Conservation (phyloP, 2,329 filamentous ascomycete genomes). For the Endoconidiophora polonica region DNA sequence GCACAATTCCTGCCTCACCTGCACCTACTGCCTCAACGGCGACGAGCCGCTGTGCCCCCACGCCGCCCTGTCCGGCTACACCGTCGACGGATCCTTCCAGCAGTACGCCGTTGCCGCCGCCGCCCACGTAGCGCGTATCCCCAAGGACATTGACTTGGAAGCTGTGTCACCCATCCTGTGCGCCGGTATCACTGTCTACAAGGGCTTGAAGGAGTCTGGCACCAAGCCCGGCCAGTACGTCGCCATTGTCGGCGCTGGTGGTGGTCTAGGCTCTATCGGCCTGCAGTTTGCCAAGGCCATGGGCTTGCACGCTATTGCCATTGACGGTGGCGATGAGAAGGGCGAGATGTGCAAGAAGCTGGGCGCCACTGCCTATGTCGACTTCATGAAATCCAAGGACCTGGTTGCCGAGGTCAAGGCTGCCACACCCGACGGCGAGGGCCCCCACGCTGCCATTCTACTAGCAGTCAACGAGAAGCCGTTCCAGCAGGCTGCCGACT, state of each 20-base stretch:
- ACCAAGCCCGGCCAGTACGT: slow-evolving; percentile 59
- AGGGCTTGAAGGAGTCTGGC: slow-evolving; percentile 73
- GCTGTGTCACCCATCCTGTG: slow-evolving; percentile 66
- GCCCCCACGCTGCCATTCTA: slow-evolving; percentile 74
- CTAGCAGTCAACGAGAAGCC: slow-evolving; percentile 80
- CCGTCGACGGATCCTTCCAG: slow-evolving; percentile 85
- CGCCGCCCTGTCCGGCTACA: slow-evolving; percentile 71
- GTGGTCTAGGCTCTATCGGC: slow-evolving; percentile 64
- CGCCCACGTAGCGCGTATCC: slow-evolving; percentile 66
- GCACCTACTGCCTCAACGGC: slow-evolving; percentile 63
- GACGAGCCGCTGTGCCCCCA: slow-evolving; percentile 73
- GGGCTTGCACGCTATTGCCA: slow-evolving; percentile 65
- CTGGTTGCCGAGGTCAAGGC: slow-evolving; percentile 72
- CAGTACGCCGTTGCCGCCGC: slow-evolving; percentile 82
- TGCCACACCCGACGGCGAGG: slow-evolving; percentile 61
- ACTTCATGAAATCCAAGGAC: slow-evolving; percentile 62
- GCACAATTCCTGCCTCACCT: slow-evolving; percentile 70
- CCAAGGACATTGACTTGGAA: slow-evolving; percentile 60
- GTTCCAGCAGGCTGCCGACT: slow-evolving; percentile 85
- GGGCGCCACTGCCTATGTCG: slow-evolving; percentile 58
- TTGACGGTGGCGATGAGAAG: slow-evolving; percentile 76
- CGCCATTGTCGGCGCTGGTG: slow-evolving; percentile 73
- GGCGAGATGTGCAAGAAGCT: slow-evolving; percentile 49
- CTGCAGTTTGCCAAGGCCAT: slow-evolving; percentile 84
- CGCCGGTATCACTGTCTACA: slow-evolving; percentile 78